Evolutionary conservation across 352 stramenopile genomes (phyloP), one percentile per base, ranked within the genome.

Genomic region (Pythium folliculosum): DNA sequence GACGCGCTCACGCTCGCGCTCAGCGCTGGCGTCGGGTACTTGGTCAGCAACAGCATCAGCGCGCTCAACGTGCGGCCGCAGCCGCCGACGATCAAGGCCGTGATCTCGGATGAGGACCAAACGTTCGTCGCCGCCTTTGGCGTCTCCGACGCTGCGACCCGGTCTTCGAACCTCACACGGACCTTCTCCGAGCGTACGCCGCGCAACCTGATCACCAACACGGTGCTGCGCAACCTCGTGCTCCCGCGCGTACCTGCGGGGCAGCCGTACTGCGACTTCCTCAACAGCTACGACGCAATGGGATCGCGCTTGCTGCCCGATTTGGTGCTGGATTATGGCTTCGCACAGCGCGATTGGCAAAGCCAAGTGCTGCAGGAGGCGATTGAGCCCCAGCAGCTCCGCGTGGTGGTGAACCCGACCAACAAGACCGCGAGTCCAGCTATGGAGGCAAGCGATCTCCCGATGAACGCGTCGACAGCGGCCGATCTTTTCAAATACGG

Each of bases 391-490:
- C 32, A 60, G 37, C 23, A 14, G 13, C 48, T 70, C 5, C 32
- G 40, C 1, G 8, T 70, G 7, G 47, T 65, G 6, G 54, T 63
- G 27, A 63, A 69, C 30, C 23, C 62, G 30, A 63, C 44, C 6
- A 27, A 19, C 1, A 17, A 12, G 8, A 27, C 3, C 1, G 5
- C 53, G 2, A 56, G 55, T 14, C 17, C 2, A 16, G 17, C 25
- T 3, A 30, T 25, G 16, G 48, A 51, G 16, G 8, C 12, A 2
- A 27, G 1, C 3, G 51, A 51, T 0, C 19, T 69, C 21, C 62
- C 62, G 21, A 69, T 69, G 62, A 59, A 69, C 62, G 54, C 54
- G 12, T 59, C 62, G 30, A 37, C 38, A 0, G 62, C 62, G 2
- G 43, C 52, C 17, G 54, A 69, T 51, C 44, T 69, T 0, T 54